Base-by-base conservation (phyloP, 805 yeast genomes). In the Ascoidea rubescens region DNA sequence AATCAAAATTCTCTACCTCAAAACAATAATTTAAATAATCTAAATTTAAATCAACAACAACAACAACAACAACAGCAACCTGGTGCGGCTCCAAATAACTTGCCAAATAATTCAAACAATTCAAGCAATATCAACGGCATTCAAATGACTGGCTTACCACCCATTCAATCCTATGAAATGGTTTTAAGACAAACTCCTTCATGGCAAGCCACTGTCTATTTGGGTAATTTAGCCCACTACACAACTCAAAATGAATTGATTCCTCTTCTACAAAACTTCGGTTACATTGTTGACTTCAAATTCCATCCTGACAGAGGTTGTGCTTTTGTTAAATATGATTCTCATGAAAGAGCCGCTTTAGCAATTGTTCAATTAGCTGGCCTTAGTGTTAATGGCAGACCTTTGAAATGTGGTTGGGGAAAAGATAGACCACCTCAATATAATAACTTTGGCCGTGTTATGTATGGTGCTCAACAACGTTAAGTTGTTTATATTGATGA, bases 351-450 rank as follows among this genome's bases (percentile, higher is more conserved):
- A 55, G 96, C 96, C 5, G 95, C 96, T 2, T 71, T 86, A 61
- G 95, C 95, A 49, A 87, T 88, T 61, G 84, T 83, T 37, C 91
- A 85, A 61, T 71, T 89, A 57, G 71, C 75, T 17, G 93, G 95
- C 0, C 57, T 54, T 48, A 65, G 66, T 56, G 76, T 80, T 59
- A 82, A 84, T 62, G 95, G 95, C 28, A 75, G 95, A 62, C 82
- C 84, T 28, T 67, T 87, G 63, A 83, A 82, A 63, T 80, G 88
- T 59, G 90, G 95, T 42, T 89, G 96, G 96, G 96, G 96, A 51
- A 85, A 81, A 64, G 84, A 73, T 55, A 57, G 54, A 45, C 60
- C 58, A 46, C 70, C 69, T 56, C 66, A 64, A 51, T 60, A 59
- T 53, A 54, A 56, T 45, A 51, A 55, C 52, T 57, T 52, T 48